Evolutionary conservation across 805 yeast species (phyloP).

Genomic region (Jamesozyma hellenica): DNA sequence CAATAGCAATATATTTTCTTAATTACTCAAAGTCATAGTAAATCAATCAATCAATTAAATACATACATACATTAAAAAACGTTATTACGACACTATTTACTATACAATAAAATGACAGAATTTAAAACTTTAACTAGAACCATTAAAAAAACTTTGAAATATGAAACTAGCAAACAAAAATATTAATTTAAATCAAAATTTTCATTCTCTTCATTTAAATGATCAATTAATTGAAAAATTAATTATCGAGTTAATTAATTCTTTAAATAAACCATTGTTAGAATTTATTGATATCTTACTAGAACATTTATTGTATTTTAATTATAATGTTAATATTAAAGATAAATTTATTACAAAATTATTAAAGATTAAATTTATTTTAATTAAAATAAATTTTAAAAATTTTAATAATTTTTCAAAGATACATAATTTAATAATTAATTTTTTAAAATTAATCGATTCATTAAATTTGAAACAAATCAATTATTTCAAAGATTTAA

Average conservation of each 20-base stretch:
- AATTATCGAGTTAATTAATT: constrained; percentile 10
- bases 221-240: constrained; percentile 3
- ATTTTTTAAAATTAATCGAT: constrained; percentile 9
- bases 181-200: no score
- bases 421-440: background rate
- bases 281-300: constrained; percentile 20
- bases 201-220: no score
- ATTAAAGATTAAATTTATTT: background rate
- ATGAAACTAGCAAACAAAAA: no score
- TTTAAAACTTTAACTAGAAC: no score
- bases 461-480: background rate
- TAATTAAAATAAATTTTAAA: background rate
- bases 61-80: no score
- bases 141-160: no score
- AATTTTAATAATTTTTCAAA: background rate
- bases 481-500: constrained; percentile 1
- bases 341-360: background rate
- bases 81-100: no score
- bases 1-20: no score
- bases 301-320: constrained; percentile 3
- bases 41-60: no score
- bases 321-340: no score
- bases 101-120: no score
- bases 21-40: no score
- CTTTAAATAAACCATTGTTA: constrained; percentile 15